phyloP scores from a whole-genome alignment of 2,329 filamentous ascomycete genomes.

The Ophiostoma pallidulum region DNA sequence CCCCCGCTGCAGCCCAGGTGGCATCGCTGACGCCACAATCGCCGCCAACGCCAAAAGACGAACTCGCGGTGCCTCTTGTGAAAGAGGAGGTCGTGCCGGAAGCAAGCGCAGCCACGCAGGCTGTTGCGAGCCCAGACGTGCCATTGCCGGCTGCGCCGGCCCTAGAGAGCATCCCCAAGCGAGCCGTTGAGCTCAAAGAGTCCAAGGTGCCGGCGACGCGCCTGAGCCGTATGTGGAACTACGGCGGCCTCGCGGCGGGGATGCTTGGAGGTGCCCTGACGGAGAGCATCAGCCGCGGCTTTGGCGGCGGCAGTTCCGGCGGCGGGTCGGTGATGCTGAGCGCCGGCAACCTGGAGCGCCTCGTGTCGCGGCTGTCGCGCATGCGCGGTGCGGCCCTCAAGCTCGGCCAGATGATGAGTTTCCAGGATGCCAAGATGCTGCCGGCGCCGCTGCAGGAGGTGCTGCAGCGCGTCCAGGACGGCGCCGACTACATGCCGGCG shows the following conservation, averaged over 20 bases:
- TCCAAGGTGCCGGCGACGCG: slow-evolving; percentile 85
- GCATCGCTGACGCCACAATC: too few relatives aligned
- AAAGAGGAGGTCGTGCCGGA: too few relatives aligned
- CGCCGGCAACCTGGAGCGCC: slow-evolving; percentile 79
- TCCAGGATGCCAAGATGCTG: slow-evolving; percentile 94
- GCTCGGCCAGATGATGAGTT: slow-evolving; percentile 94
- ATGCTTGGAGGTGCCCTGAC: slow-evolving; percentile 90
- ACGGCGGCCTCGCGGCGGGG: slow-evolving; percentile 81
- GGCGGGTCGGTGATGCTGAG: slow-evolving; percentile 78
- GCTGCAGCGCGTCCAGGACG: slow-evolving; percentile 87
- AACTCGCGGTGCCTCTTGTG: too few relatives aligned
- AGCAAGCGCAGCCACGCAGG: neutral
- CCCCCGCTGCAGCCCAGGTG: too few relatives aligned
- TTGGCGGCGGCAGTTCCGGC: slow-evolving; percentile 51
- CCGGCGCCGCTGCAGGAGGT: slow-evolving; percentile 81
- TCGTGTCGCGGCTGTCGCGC: slow-evolving; percentile 84
- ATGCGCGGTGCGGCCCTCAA: slow-evolving; percentile 98
- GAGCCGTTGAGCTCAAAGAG: slow-evolving; percentile 60
- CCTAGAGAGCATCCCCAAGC: neutral
- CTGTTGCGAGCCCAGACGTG: neutral
- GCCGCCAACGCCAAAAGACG: too few relatives aligned
- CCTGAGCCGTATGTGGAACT: slow-evolving; percentile 86
- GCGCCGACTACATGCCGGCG: slow-evolving; percentile 94
- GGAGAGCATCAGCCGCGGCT: slow-evolving; percentile 71
- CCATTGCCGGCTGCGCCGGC: neutral